Percentiles rank a stretch among this genome's conserved stretches.
Evolutionary conservation across 2,329 filamentous ascomycete genomes (phyloP).

Genomic region (Trichocomaceae sp.): DNA sequence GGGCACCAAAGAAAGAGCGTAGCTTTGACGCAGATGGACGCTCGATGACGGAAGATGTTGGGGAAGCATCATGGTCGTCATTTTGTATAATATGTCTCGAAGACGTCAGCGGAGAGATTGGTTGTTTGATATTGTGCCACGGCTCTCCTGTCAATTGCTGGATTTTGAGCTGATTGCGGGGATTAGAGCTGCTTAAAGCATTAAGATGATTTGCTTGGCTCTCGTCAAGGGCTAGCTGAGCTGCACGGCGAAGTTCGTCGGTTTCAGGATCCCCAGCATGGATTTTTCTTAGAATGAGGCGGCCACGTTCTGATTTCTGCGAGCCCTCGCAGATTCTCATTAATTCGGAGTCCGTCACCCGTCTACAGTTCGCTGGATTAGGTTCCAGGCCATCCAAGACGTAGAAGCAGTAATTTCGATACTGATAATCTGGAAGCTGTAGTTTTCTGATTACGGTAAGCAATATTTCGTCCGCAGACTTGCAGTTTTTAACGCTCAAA

Average conservation of each 20-base stretch:
- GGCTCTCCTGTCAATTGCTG: slow-evolving; percentile 83
- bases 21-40: slow-evolving; percentile 28
- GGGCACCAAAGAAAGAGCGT: slow-evolving; percentile 73
- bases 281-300: slow-evolving; percentile 87
- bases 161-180: slow-evolving; percentile 77
- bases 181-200: slow-evolving; percentile 56
- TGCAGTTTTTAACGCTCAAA: slow-evolving; percentile 86
- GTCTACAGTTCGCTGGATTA: slow-evolving; percentile 71
- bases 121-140: slow-evolving; percentile 78
- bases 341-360: slow-evolving; percentile 78
- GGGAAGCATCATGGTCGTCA: slow-evolving; percentile 24
- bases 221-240: slow-evolving; percentile 84
- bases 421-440: slow-evolving; percentile 78
- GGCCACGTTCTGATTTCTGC: slow-evolving; percentile 76
- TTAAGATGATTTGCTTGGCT: slow-evolving; percentile 64
- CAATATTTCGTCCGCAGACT: slow-evolving; percentile 87
- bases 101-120: slow-evolving; percentile 64
- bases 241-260: slow-evolving; percentile 78
- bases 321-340: slow-evolving; percentile 86
- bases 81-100: slow-evolving; percentile 24
- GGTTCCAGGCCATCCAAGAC: slow-evolving; percentile 79
- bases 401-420: slow-evolving; percentile 96
- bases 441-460: slow-evolving; percentile 83
- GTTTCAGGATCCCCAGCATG: slow-evolving; percentile 83
- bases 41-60: slow-evolving; percentile 11